Conservation (phyloP, 139 green algal genomes). For the Trebouxia sp. region DNA sequence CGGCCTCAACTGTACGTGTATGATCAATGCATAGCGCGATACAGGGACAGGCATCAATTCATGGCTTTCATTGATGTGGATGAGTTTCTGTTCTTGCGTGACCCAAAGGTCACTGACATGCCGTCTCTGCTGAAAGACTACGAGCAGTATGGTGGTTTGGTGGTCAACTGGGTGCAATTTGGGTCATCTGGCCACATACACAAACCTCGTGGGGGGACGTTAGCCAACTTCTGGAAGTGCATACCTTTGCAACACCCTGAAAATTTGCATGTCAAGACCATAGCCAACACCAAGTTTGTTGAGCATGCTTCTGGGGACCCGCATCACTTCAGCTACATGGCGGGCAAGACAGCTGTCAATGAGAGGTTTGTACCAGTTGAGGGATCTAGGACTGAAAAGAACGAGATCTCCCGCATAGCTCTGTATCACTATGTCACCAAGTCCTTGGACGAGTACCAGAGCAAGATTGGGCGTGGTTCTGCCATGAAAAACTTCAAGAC, state of each 20-base stretch:
- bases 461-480: constrained; percentile 50
- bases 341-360: constrained; percentile 30
- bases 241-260: not conserved
- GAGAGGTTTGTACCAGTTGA: constrained; percentile 1
- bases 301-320: not conserved
- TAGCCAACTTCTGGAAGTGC: constrained; percentile 24
- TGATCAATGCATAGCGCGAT: constrained; percentile 31
- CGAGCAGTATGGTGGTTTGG: constrained; percentile 21
- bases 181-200: constrained; percentile 26
- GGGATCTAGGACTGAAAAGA: constrained; percentile 10
- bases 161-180: constrained; percentile 37
- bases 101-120: not conserved
- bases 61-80: constrained; percentile 44
- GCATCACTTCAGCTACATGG: constrained; percentile 24
- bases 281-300: constrained; percentile 37
- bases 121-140: constrained; percentile 32
- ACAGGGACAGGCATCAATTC: constrained; percentile 20
- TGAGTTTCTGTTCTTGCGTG: constrained; percentile 34
- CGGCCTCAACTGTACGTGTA: constrained; percentile 34
- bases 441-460: constrained; percentile 45
- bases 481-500: constrained; percentile 44
- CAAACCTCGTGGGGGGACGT: constrained; percentile 15
- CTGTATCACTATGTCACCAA: constrained; percentile 60
- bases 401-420: constrained; percentile 33
- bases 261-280: constrained; percentile 36